Evolutionary conservation across 805 yeast species (phyloP), one percentile per base, ranked within the genome.

Genomic region (Starmerella etchellsii): DNA sequence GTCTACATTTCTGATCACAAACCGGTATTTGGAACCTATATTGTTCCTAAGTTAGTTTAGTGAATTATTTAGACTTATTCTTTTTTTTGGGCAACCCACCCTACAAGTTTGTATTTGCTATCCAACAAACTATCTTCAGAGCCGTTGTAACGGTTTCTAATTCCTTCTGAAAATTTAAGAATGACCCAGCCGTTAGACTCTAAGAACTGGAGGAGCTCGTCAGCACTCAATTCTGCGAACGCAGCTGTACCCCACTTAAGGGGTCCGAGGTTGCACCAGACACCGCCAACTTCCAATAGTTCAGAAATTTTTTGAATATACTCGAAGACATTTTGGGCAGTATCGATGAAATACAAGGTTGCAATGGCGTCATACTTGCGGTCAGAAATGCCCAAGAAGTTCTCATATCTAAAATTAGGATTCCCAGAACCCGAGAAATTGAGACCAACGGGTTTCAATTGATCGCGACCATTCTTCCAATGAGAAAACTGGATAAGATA

Each of bases 251-350:
- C 96, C 65, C 91, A 88, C 58, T 87, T 81, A 46, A 91, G 65
- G 0, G 98, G 98, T 0, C 98, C 98, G 13, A 76, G 67, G 56
- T 91, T 88, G 47, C 88, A 73, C 97, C 97, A 88, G 31, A 69
- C 65, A 0, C 82, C 78, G 22, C 64, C 64, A 3, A 68, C 68
- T 14, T 63, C 63, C 10, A 66, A 60, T 27, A 78, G 52, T 10
- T 57, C 52, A 41, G 70, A 70, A 28, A 88, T 75, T 1, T 78
- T 61, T 40, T 78, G 79, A 40, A 88, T 59, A 58, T 87, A 87
- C 31, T 74, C 78, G 47, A 88, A 66, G 36, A 83, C 56, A 54
- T 87, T 82, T 52, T 83, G 94, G 0, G 96, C 96, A 0, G 97
- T 88, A 59, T 88, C 97, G 22, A 88, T 66, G 61, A 88, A 87